phyloP scores from a whole-genome alignment of 2,329 filamentous ascomycete species.

The Pseudogymnoascus sp. region DNA sequence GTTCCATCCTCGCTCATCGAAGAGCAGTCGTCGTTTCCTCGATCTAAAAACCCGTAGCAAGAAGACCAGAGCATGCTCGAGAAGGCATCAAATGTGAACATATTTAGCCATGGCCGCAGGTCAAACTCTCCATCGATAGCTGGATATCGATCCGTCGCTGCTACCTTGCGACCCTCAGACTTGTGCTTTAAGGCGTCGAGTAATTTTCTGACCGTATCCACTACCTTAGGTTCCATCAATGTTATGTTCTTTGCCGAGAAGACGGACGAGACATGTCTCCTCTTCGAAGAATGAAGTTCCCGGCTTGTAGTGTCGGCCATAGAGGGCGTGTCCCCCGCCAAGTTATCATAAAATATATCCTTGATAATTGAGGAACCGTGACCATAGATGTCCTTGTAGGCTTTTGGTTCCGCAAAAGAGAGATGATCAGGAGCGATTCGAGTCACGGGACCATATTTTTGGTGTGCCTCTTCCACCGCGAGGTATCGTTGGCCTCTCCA shows the following conservation, averaged over 20 bases:
- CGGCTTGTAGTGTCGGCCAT: constrained; percentile 9
- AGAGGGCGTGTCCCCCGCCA: constrained; percentile 13
- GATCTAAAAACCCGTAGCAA: constrained; percentile 11
- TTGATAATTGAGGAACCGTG: constrained; percentile 20
- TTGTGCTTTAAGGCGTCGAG: not conserved
- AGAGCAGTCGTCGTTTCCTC: constrained; percentile 8
- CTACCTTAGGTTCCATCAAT: constrained; percentile 15
- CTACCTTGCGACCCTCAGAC: not conserved
- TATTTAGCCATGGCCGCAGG: constrained; percentile 19
- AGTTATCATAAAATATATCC: constrained; percentile 16
- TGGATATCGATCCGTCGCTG: constrained; percentile 9
- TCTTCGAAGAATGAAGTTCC: constrained; percentile 10
- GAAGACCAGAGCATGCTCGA: constrained; percentile 13
- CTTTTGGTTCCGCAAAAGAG: constrained; percentile 26
- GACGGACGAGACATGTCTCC: constrained; percentile 14
- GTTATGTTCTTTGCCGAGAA: constrained; percentile 20
- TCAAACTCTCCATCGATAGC: constrained; percentile 14
- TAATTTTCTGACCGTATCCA: constrained; percentile 1
- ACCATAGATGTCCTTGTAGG: constrained; percentile 32
- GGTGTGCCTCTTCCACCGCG: not conserved
- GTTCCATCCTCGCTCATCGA: not conserved
- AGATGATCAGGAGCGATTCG: constrained; percentile 25
- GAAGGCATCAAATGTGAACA: constrained; percentile 19
- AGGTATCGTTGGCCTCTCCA: not conserved
- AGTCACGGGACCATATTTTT: not conserved